A percentile compares a stretch with the other conserved stretches of the same genome.
Evolutionary conservation across 2,329 filamentous ascomycete genomes (phyloP).

Genomic region (Fusarium proliferatum): DNA sequence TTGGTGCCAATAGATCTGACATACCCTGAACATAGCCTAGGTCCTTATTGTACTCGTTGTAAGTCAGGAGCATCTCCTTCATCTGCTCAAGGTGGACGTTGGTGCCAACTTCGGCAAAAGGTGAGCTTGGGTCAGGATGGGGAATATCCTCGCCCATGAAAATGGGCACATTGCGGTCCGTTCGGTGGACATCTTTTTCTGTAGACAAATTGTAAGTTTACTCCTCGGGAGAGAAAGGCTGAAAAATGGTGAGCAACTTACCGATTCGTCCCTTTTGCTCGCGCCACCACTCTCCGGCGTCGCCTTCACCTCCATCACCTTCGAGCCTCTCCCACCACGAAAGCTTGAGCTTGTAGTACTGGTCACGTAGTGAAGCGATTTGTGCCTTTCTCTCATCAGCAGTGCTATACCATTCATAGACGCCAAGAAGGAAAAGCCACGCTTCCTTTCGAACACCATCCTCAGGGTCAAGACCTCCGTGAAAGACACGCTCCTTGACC

Average conservation of each 20-base stretch:
- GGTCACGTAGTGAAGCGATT: slow-evolving; percentile 86
- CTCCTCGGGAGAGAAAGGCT: not conserved
- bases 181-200: slow-evolving; percentile 99
- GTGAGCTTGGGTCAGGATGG: slow-evolving; percentile 94
- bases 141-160: slow-evolving; percentile 97
- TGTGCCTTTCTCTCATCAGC: slow-evolving; percentile 85
- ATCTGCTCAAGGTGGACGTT: slow-evolving; percentile 98
- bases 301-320: slow-evolving; percentile 80
- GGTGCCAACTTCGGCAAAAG: slow-evolving; percentile 91
- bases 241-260: slow-evolving; percentile 60
- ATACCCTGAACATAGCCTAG: slow-evolving; percentile 98
- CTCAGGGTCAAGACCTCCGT: slow-evolving; percentile 87
- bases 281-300: slow-evolving; percentile 95
- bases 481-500: slow-evolving; percentile 97
- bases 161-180: slow-evolving; percentile 92
- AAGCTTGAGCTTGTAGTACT: slow-evolving; percentile 93
- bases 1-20: slow-evolving; percentile 94
- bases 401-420: slow-evolving; percentile 94
- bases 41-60: slow-evolving; percentile 97
- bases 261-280: slow-evolving; percentile 94
- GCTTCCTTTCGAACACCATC: slow-evolving; percentile 96
- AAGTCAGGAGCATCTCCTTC: slow-evolving; percentile 98
- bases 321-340: slow-evolving; percentile 96
- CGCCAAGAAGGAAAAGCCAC: slow-evolving; percentile 92
- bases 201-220: slow-evolving; percentile 46